Conservation (phyloP, 164 flowering plant genomes). For the Berberis vulgaris region DNA sequence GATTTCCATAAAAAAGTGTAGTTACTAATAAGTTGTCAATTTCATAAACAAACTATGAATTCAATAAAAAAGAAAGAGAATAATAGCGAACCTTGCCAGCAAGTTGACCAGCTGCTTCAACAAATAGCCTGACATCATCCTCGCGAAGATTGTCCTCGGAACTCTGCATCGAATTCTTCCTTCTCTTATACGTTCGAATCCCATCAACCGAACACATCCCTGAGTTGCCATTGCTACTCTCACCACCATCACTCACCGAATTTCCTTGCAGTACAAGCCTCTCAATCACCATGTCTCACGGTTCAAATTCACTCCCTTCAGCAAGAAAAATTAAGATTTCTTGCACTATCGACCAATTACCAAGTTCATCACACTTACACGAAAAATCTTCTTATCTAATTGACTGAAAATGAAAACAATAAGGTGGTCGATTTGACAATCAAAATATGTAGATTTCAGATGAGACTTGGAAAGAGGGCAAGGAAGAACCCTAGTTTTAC, state of each 20-base stretch:
- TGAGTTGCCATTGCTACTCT: not conserved
- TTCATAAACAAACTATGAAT: not conserved
- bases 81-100: slow-evolving; percentile 1
- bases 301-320: not conserved
- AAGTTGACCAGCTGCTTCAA: slow-evolving; percentile 1
- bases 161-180: slow-evolving; percentile 4
- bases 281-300: slow-evolving; percentile 1
- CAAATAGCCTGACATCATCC: not conserved
- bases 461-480: no score
- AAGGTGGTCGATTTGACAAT: no score
- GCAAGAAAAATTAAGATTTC: slow-evolving; percentile 6
- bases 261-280: not conserved
- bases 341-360: not conserved
- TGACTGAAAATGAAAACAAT: no score
- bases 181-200: slow-evolving; percentile 11
- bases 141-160: slow-evolving; percentile 4
- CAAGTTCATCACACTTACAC: slow-evolving; percentile 2
- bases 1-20: no score
- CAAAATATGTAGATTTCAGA: no score
- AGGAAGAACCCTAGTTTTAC: no score
- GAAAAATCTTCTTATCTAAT: not conserved
- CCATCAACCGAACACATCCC: not conserved
- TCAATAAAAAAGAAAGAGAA: not conserved
- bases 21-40: not conserved
- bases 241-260: not conserved